Conservation (phyloP, 2,329 filamentous ascomycete genomes). For the Aspergillus japonicus region DNA sequence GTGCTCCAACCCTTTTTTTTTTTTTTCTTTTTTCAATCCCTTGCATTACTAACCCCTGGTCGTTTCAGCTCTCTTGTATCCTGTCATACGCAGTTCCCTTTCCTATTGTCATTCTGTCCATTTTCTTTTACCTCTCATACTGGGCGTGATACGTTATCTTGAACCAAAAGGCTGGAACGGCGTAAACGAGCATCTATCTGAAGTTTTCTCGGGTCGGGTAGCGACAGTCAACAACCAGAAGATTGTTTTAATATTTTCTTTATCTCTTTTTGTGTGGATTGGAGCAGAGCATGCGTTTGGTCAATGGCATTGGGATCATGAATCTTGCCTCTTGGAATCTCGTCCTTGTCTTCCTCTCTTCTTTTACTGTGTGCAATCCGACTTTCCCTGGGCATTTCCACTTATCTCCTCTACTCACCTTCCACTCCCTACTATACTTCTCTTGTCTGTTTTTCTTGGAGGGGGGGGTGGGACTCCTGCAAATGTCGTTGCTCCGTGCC, state of each 20-base stretch:
- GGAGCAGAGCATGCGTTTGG: slow-evolving; percentile 5
- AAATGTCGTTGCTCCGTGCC: slow-evolving; percentile 2
- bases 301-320: slow-evolving; percentile 4
- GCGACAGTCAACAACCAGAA: slow-evolving; percentile 11
- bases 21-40: slow-evolving; percentile 1
- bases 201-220: slow-evolving; percentile 8
- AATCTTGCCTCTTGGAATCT: slow-evolving; percentile 3
- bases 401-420: neutral
- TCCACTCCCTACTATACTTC: neutral
- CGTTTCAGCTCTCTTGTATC: slow-evolving; percentile 11
- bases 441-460: neutral
- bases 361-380: neutral
- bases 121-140: slow-evolving; percentile 13
- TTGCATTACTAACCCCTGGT: slow-evolving; percentile 8
- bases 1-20: slow-evolving; percentile 7
- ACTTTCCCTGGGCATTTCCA: neutral
- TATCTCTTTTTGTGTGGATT: neutral
- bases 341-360: neutral
- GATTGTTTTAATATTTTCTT: slow-evolving; percentile 6
- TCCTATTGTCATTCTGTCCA: slow-evolving; percentile 11
- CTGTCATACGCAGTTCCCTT: slow-evolving; percentile 5
- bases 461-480: slow-evolving; percentile 1
- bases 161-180: slow-evolving; percentile 18
- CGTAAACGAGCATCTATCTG: slow-evolving; percentile 18
- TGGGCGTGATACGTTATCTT: slow-evolving; percentile 16